A percentile compares a stretch with the other conserved stretches of the same genome.
Evolutionary conservation across 108 stramenopile genomes (phyloP).

Genomic region (Aurantiochytrium sp.): DNA sequence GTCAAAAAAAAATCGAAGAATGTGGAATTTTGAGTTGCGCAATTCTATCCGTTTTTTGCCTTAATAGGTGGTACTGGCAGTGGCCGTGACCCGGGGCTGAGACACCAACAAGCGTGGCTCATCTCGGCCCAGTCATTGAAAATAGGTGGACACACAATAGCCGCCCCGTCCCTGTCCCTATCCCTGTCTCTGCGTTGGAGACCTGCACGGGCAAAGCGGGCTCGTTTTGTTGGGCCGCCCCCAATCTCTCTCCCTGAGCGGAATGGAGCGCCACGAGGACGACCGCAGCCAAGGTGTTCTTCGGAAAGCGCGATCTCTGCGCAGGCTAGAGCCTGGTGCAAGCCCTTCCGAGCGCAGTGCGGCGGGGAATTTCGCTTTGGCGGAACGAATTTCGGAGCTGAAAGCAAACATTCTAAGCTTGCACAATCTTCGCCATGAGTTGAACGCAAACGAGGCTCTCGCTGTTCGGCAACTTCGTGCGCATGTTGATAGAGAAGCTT

Average conservation of each 20-base stretch:
- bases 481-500: not conserved
- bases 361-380: not conserved
- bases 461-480: not conserved
- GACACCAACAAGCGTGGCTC: too few relatives aligned
- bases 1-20: too few relatives aligned
- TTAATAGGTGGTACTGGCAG: too few relatives aligned
- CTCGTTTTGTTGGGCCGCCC: too few relatives aligned
- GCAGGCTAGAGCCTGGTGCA: not conserved
- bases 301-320: not conserved
- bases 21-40: too few relatives aligned
- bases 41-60: too few relatives aligned
- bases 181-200: too few relatives aligned
- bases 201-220: too few relatives aligned
- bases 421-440: not conserved
- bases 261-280: not conserved
- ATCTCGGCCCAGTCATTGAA: too few relatives aligned
- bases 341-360: not conserved
- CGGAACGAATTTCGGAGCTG: not conserved
- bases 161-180: too few relatives aligned
- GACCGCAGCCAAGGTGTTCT: not conserved
- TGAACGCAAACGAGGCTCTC: not conserved
- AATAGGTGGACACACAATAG: too few relatives aligned
- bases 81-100: too few relatives aligned
- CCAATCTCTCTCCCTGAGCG: not conserved
- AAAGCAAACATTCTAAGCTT: not conserved